A percentile compares a stretch with the other conserved stretches of the same genome.
These are phyloP conservation scores for Colletotrichum navitas DNA, from an alignment of 2,329 filamentous ascomycete genomes.

Conservation along the genomic window DNA sequence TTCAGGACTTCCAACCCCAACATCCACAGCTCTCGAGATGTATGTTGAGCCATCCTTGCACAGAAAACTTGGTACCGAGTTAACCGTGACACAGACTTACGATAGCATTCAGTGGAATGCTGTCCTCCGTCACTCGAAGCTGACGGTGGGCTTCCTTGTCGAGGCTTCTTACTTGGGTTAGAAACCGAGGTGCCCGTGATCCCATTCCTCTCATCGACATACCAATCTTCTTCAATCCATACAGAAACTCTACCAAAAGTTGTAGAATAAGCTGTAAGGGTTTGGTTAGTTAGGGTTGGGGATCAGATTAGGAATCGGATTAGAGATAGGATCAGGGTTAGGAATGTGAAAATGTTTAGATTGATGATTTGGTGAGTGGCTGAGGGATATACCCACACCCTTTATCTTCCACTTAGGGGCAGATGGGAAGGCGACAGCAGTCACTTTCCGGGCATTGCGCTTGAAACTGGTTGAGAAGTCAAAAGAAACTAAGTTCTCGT, in stretches of 20 bases:
- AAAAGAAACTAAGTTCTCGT: no score
- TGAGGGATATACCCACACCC: no score
- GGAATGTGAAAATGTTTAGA: no score
- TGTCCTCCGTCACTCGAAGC: constrained; percentile 48
- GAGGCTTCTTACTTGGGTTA: constrained; percentile 46
- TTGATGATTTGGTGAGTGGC: no score
- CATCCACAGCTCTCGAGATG: constrained; percentile 50
- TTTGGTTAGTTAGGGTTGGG: no score
- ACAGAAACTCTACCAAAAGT: no score
- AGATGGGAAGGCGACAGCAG: constrained; percentile 8
- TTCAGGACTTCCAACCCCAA: constrained; percentile 49
- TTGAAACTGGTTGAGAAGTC: background rate
- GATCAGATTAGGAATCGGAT: no score
- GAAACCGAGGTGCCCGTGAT: no score
- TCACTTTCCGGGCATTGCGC: constrained; percentile 35
- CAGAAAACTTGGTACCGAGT: background rate
- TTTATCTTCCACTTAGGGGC: constrained; percentile 37
- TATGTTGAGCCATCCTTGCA: constrained; percentile 39
- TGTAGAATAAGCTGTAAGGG: no score
- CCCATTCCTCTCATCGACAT: no score
- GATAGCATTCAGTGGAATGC: constrained; percentile 44
- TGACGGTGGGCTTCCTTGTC: constrained; percentile 52
- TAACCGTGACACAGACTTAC: constrained; percentile 43
- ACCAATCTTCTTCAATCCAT: no score
- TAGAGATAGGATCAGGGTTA: no score